Percentiles rank a stretch among this genome's conserved stretches.
These are phyloP conservation scores for Maudiozyma turicensis DNA, from an alignment of 805 yeast genomes.

Conservation along the genomic window DNA sequence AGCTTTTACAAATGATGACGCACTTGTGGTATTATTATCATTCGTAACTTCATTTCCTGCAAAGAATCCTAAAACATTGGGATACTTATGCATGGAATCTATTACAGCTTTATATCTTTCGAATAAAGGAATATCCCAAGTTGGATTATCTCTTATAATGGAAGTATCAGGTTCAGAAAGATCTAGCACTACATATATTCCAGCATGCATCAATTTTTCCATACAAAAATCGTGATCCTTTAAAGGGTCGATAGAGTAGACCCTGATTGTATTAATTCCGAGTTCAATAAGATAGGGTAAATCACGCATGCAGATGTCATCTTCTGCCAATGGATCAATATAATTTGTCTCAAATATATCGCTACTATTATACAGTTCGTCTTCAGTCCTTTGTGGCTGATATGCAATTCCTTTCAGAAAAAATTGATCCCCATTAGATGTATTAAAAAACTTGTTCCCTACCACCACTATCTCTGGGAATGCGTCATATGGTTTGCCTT, in stretches of 20 bases:
- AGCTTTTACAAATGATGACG: conserved; percentile 93
- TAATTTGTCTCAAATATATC: conserved; percentile 22
- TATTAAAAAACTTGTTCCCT: conserved; percentile 71
- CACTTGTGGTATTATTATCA: conserved; percentile 69
- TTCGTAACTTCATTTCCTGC: conserved; percentile 97
- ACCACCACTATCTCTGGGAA: conserved; percentile 42
- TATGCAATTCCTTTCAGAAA: conserved; percentile 83
- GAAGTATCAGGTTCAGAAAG: conserved; percentile 77
- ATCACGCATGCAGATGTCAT: conserved; percentile 65
- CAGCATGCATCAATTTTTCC: conserved; percentile 66
- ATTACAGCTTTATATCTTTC: conserved; percentile 74
- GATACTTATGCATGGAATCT: conserved; percentile 66
- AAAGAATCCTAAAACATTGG: conserved; percentile 84
- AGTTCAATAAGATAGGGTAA: conserved; percentile 63
- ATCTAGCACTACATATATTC: conserved; percentile 87
- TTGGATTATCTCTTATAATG: conserved; percentile 66
- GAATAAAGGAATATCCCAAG: conserved; percentile 65
- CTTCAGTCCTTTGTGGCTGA: conserved; percentile 46
- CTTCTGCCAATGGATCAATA: conserved; percentile 73
- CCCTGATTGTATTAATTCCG: conserved; percentile 71
- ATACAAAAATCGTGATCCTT: conserved; percentile 70
- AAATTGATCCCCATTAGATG: conserved; percentile 68
- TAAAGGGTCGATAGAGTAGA: conserved; percentile 72
- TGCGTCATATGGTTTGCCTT: not conserved
- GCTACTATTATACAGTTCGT: conserved; percentile 28